Base-by-base conservation (phyloP, 2,329 filamentous ascomycete species). In the Microcyclosporella mali region DNA sequence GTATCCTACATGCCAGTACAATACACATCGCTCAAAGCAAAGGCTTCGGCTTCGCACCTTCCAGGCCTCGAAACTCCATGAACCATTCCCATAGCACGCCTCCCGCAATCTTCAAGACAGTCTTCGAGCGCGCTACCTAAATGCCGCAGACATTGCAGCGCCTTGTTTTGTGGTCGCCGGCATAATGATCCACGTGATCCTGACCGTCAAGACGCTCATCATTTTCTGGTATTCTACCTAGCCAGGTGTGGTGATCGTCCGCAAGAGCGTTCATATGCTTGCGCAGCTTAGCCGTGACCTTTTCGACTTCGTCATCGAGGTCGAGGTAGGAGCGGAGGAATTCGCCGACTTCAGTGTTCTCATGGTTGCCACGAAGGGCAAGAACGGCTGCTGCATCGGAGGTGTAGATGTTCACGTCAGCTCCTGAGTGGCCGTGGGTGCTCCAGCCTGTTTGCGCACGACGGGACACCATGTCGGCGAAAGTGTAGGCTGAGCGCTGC, bases 331-430 rank as follows among this genome's bases (percentile, higher is more conserved):
- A 70, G 6, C 79, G 72, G 45, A 98, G 67, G 64, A 95, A 98
- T 33, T 77, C 71, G 27, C 92, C 92, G 1, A 98, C 76, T 18
- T 97, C 88, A 0, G 83, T 97, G 62, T 98, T 98, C 71, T 98
- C 92, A 41, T 94, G 82, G 63, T 97, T 97, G 6, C 90, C 90
- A 2, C 78, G 70, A 6, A 95, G 72, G 11, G 75, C 71, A 33
- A 77, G 74, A 1, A 82, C 78, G 21, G 71, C 68, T 29, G 77
- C 73, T 0, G 78, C 73, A 3, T 85, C 81, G 0, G 85, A 89
- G 40, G 85, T 84, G 68, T 97, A 98, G 53, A 98, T 87, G 65
- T 98, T 98, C 37, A 98, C 92, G 62, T 98, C 92, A 6, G 92
- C 88, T 39, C 84, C 92, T 61, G 60, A 59, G 47, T 98, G 92